These are phyloP conservation scores for Yarrowia divulgata DNA, from an alignment of 805 yeast species.

Conservation along the genomic window DNA sequence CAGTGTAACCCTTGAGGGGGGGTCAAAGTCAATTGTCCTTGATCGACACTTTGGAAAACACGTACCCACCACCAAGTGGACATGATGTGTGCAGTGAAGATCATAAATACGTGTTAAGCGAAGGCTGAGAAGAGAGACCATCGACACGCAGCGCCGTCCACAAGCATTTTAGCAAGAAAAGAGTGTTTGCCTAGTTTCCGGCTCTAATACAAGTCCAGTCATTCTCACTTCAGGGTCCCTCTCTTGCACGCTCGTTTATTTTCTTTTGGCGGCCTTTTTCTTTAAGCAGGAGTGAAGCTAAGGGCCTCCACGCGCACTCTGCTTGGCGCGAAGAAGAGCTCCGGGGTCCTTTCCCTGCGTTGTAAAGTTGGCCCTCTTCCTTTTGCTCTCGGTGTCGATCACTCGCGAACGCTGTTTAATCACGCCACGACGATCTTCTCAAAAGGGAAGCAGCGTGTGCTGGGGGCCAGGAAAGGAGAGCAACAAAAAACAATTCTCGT, in stretches of 20 bases:
- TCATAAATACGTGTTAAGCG: background rate
- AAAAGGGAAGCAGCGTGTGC: background rate
- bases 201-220: no score
- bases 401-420: constrained; percentile 27
- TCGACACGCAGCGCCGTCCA: background rate
- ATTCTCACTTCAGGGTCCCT: background rate
- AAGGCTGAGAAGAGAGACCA: background rate
- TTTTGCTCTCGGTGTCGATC: constrained; percentile 26
- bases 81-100: constrained; percentile 12
- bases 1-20: background rate
- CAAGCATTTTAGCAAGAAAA: no score
- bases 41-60: constrained; percentile 24
- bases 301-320: constrained; percentile 20
- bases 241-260: background rate
- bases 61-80: background rate
- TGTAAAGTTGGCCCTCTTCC: background rate
- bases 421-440: constrained; percentile 34
- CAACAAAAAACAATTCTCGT: background rate
- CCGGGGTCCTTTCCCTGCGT: constrained; percentile 18
- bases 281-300: background rate
- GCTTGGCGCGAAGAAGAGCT: background rate
- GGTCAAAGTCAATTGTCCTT: background rate
- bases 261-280: constrained; percentile 22
- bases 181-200: no score
- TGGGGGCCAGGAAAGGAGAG: constrained; percentile 3